Conservation (phyloP, 768 basidiomycete species). For the Chiua virens region DNA sequence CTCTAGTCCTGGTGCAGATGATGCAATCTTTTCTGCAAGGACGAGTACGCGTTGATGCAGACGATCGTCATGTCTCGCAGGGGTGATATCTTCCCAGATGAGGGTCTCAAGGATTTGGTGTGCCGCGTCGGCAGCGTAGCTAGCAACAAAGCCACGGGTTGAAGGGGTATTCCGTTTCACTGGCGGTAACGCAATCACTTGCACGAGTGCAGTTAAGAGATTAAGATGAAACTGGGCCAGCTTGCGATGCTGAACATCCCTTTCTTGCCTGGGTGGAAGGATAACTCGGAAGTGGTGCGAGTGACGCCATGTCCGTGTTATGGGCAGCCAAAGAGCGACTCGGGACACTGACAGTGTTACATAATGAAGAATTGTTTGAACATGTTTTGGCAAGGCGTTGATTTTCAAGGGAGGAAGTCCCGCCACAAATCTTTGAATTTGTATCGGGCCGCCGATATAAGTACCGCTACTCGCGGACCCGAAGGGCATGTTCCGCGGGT, state of each 20-base stretch:
- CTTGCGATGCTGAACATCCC: conserved; percentile 51
- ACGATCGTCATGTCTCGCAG: conserved; percentile 38
- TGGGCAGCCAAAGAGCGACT: too few species aligned
- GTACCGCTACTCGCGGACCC: too few species aligned
- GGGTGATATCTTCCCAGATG: conserved; percentile 50
- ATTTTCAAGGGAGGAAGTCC: too few species aligned
- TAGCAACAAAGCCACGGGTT: conserved; percentile 49
- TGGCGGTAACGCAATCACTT: conserved; percentile 48
- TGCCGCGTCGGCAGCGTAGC: conserved; percentile 59
- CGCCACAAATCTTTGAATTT: too few species aligned
- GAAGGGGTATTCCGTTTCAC: conserved; percentile 46
- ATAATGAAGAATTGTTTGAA: too few species aligned
- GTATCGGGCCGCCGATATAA: too few species aligned
- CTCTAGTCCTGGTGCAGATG: conserved; percentile 42
- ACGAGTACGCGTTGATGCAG: conserved; percentile 51
- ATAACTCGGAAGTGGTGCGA: conserved; percentile 49
- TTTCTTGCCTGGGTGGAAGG: conserved; percentile 52
- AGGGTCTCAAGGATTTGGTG: conserved; percentile 51
- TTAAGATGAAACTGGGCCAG: conserved; percentile 45
- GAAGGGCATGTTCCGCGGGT: too few species aligned
- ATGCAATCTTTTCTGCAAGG: conserved; percentile 56
- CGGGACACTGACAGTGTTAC: too few species aligned
- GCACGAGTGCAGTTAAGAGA: conserved; percentile 47
- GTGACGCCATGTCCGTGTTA: conserved; percentile 33
- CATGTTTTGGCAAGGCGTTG: too few species aligned